Evolutionary conservation across 345 rosid species (phyloP), one percentile per base, ranked within the genome.

Genomic region (Ceriops zippeliana): DNA sequence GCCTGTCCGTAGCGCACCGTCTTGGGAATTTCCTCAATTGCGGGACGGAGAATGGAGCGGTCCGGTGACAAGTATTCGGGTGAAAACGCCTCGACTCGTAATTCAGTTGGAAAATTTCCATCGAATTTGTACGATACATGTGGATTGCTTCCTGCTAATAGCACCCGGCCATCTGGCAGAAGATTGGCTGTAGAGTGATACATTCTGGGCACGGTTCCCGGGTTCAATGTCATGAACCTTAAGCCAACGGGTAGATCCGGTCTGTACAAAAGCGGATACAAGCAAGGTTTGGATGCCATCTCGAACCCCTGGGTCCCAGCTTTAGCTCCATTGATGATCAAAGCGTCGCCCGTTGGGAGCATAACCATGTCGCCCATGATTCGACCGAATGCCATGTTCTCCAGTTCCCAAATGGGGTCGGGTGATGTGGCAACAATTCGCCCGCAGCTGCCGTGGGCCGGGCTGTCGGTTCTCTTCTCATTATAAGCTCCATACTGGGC

Each of bases 301-400:
- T 76, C 79, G 52, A 76, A 76, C 15, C 75, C 75, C 49, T 76
- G 79, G 35, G 79, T 66, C 20, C 96, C 96, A 2, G 92, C 87
- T 74, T 89, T 87, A 69, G 97, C 98, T 66, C 98, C 98, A 54
- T 93, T 91, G 49, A 91, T 87, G 59, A 93, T 81, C 69, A 91
- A 65, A 61, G 83, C 76, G 0, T 91, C 92, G 34, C 95, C 88
- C 20, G 92, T 85, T 21, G 98, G 98, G 6, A 93, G 85, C 82
- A 84, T 81, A 19, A 91, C 91, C 97, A 91, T 87, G 57, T 90
- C 98, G 5, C 97, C 97, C 97, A 87, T 93, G 80, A 91, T 83
- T 72, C 98, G 83, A 63, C 91, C 91, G 71, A 85, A 85, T 27
- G 95, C 87, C 96, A 93, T 93, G 69, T 81, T 87, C 79, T 91